Conservation (phyloP, 1,139 yeast species). For the Pneumocystis sp. region DNA sequence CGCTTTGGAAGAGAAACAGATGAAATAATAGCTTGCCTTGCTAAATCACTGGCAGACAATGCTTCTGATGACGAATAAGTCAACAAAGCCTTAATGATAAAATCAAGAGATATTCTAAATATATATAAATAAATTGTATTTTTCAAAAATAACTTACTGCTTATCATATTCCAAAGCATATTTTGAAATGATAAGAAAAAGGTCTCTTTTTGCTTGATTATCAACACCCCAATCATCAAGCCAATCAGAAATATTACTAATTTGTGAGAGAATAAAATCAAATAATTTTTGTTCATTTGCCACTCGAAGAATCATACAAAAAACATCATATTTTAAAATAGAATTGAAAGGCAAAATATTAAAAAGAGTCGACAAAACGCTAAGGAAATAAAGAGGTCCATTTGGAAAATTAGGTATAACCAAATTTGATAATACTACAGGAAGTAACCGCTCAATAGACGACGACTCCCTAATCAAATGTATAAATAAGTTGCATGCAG, state of each 20-base stretch:
- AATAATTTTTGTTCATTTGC: constrained; percentile 24
- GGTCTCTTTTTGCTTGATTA: constrained; percentile 18
- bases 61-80: not conserved
- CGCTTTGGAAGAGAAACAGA: constrained; percentile 4
- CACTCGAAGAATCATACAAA: constrained; percentile 24
- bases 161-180: constrained; percentile 14
- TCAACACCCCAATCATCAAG: constrained; percentile 25
- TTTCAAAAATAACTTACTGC: constrained; percentile 15
- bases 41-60: not conserved
- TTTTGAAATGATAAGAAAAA: constrained; percentile 21
- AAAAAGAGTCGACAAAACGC: constrained; percentile 29
- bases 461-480: constrained; percentile 24
- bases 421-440: constrained; percentile 21
- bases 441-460: constrained; percentile 23
- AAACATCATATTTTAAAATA: constrained; percentile 23
- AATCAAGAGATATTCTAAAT: constrained; percentile 3
- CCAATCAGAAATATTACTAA: constrained; percentile 27
- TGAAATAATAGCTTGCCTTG: constrained; percentile 4
- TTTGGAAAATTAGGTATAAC: constrained; percentile 20
- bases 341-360: constrained; percentile 26
- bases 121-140: constrained; percentile 13
- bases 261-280: constrained; percentile 26
- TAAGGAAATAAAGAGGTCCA: constrained; percentile 20
- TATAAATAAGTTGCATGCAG: constrained; percentile 28
- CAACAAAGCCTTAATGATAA: not conserved